These are phyloP conservation scores for Stagonosporopsis chrysanthemi DNA, from an alignment of 2,329 filamentous ascomycete species.

Conservation along the genomic window DNA sequence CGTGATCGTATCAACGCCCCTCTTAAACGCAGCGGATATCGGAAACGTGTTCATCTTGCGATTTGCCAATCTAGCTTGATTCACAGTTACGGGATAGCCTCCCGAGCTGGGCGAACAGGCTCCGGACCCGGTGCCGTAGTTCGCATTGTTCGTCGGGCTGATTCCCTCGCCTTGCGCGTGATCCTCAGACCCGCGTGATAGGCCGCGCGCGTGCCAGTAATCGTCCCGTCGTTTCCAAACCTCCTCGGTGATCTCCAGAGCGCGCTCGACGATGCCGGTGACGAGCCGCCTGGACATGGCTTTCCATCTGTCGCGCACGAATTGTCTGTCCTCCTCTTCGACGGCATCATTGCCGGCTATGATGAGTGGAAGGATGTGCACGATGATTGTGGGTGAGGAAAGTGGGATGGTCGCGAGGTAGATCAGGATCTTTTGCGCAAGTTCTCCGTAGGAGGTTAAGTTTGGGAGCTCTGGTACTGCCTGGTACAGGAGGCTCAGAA, in stretches of 20 bases:
- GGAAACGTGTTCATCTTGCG: constrained; percentile 29
- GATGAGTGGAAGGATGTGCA: constrained; percentile 72
- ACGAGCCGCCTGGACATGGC: constrained; percentile 67
- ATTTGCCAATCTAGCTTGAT: not conserved
- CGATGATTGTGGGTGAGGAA: constrained; percentile 67
- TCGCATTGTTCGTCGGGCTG: constrained; percentile 15
- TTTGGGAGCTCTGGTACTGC: constrained; percentile 72
- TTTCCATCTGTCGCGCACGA: constrained; percentile 68
- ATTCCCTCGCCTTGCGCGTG: not conserved
- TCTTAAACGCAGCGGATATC: constrained; percentile 47
- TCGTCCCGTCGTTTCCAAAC: constrained; percentile 71
- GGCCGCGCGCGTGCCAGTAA: constrained; percentile 49
- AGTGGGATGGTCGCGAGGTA: constrained; percentile 69
- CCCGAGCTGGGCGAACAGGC: constrained; percentile 11
- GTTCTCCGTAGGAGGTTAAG: constrained; percentile 58
- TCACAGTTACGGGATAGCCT: constrained; percentile 3
- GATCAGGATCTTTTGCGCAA: constrained; percentile 68
- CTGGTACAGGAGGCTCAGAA: constrained; percentile 69
- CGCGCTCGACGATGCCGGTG: constrained; percentile 71
- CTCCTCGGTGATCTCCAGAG: constrained; percentile 68
- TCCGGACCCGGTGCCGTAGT: constrained; percentile 17
- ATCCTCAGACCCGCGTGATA: constrained; percentile 8
- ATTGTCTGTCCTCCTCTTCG: constrained; percentile 66
- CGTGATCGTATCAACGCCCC: constrained; percentile 38
- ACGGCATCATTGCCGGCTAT: constrained; percentile 70